phyloP scores from a whole-genome alignment of 2,329 filamentous ascomycete species.

The Blastomyces gilchristii region DNA sequence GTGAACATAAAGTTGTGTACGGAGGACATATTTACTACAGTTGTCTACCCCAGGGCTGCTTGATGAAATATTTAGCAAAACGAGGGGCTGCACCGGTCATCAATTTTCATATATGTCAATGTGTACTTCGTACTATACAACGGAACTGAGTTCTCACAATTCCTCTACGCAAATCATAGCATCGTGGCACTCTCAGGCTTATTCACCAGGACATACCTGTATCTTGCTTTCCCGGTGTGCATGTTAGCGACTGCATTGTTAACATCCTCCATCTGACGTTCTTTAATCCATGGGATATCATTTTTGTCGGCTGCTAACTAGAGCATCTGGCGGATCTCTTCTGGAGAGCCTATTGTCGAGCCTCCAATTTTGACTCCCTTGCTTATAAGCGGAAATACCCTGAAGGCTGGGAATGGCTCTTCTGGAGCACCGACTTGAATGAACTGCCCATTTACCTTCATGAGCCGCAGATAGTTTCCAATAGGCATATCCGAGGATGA shows the following conservation, averaged over 20 bases:
- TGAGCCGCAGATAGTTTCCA: slow-evolving; percentile 49
- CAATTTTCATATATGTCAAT: background rate
- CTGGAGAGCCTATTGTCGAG: slow-evolving; percentile 34
- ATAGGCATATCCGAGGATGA: slow-evolving; percentile 53
- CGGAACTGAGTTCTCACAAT: background rate
- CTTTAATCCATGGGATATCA: slow-evolving; percentile 36
- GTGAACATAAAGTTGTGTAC: too few relatives aligned
- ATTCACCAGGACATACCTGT: slow-evolving; percentile 39
- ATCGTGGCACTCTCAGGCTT: slow-evolving; percentile 22
- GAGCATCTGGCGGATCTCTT: slow-evolving; percentile 38
- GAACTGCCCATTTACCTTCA: slow-evolving; percentile 51
- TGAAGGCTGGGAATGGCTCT: slow-evolving; percentile 43
- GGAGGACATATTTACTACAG: too few relatives aligned
- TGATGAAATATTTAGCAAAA: too few relatives aligned
- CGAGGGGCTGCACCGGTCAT: background rate
- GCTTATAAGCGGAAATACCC: slow-evolving; percentile 48
- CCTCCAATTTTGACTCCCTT: slow-evolving; percentile 47
- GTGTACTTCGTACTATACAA: too few relatives aligned
- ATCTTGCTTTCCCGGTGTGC: slow-evolving; percentile 37
- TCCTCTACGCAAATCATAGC: slow-evolving; percentile 16
- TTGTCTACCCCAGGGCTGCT: too few relatives aligned
- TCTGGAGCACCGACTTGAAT: slow-evolving; percentile 60
- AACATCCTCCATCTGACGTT: slow-evolving; percentile 33
- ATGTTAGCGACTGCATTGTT: slow-evolving; percentile 37
- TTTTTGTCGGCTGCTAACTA: slow-evolving; percentile 33